phyloP scores from a whole-genome alignment of 139 green algal genomes.

The Ettlia oleoabundans region DNA sequence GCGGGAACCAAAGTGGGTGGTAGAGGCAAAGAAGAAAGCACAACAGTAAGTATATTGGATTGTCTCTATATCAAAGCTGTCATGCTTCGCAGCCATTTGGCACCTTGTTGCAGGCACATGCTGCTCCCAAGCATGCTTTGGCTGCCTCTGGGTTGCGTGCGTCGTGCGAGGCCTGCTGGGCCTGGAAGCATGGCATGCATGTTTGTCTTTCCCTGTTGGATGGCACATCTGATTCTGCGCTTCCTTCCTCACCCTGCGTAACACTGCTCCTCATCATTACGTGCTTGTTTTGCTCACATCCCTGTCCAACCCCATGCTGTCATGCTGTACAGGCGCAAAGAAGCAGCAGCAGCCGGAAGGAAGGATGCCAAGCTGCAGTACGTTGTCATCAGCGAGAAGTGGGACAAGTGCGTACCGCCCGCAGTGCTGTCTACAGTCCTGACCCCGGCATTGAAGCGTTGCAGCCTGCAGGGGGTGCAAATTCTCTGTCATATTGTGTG shows the following conservation, averaged over 20 bases:
- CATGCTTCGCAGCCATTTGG: neutral
- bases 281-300: neutral
- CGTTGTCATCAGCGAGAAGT: conserved; percentile 91
- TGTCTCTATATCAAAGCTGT: neutral
- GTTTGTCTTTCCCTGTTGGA: too few relatives aligned
- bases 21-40: conserved; percentile 67
- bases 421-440: too few relatives aligned
- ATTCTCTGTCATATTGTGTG: too few relatives aligned
- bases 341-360: conserved; percentile 62
- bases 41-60: conserved; percentile 49
- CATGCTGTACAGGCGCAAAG: conserved; percentile 47
- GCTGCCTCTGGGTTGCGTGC: too few relatives aligned
- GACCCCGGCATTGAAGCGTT: too few relatives aligned
- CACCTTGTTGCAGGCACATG: too few relatives aligned
- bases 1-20: conserved; percentile 79
- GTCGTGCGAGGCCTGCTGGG: too few relatives aligned
- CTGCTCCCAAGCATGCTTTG: too few relatives aligned
- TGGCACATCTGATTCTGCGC: too few relatives aligned
- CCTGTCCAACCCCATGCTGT: neutral
- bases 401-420: conserved; percentile 80
- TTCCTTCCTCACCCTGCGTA: too few relatives aligned
- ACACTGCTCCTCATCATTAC: neutral
- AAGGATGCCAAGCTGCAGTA: conserved; percentile 81
- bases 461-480: too few relatives aligned
- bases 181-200: too few relatives aligned